Percentiles rank a stretch among this genome's conserved stretches.
Conservation (phyloP, 2,329 filamentous ascomycete species). For the Parascedosporium putredinis region DNA sequence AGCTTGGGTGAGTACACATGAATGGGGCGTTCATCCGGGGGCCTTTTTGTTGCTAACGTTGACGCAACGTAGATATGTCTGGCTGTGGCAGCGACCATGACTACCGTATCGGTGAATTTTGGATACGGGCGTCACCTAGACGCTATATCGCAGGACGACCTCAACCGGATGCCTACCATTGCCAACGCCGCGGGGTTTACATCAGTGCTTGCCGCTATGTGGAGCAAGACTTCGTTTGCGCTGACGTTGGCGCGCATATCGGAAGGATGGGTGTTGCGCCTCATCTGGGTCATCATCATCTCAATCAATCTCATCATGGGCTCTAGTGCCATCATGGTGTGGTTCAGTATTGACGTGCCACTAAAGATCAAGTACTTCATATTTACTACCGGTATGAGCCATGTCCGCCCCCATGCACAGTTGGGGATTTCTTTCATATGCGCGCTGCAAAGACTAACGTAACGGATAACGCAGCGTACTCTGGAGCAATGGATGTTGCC, state of each 20-base stretch:
- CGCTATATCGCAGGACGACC: conserved; percentile 16
- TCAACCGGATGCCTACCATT: conserved; percentile 17
- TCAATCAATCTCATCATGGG: conserved; percentile 20
- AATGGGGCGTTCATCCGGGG: too few relatives aligned
- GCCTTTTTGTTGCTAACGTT: too few relatives aligned
- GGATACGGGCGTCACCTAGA: conserved; percentile 17
- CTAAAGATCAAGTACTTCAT: conserved; percentile 10
- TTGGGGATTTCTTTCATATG: too few relatives aligned
- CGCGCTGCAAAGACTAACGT: conserved; percentile 11
- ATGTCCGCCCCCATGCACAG: conserved; percentile 6
- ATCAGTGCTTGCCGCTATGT: conserved; percentile 23
- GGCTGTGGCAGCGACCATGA: conserved; percentile 4
- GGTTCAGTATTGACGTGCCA: conserved; percentile 13
- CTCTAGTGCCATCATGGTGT: conserved; percentile 13
- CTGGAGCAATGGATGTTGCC: conserved; percentile 26
- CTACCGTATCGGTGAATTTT: conserved; percentile 7
- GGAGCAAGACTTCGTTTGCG: conserved; percentile 28
- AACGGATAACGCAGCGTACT: conserved; percentile 18
- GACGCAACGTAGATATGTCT: neutral
- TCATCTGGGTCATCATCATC: conserved; percentile 23
- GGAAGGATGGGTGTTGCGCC: conserved; percentile 13
- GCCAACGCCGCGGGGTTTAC: conserved; percentile 19
- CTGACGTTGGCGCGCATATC: conserved; percentile 24
- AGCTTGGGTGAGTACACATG: conserved; percentile 11
- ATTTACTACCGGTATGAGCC: conserved; percentile 11